phyloP scores from a whole-genome alignment of 306 rosid species.

The apple (Malus domestica) region ASM211411v1 NC_041805.1:3669501-3670000 shows the following conservation, averaged over 20 bases:
- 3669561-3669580: constrained; percentile 79
- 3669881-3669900: not conserved
- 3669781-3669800: not conserved
- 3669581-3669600: constrained; percentile 72
- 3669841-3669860: not conserved
- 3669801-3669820: not conserved
- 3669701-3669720: not conserved
- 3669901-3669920: not conserved
- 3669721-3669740: not conserved
- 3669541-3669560: constrained; percentile 80
- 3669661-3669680: not conserved
- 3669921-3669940: not conserved
- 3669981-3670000: not conserved
- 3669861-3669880: not conserved
- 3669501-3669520: not conserved
- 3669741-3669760: too few relatives aligned
- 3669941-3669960: not conserved
- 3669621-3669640: constrained; percentile 11
- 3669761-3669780: too few relatives aligned
- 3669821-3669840: not conserved
- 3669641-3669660: constrained; percentile 12
- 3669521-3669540: constrained; percentile 40
- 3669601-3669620: constrained; percentile 56
- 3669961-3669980: not conserved
- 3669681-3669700: not conserved